Evolutionary conservation across 2,329 filamentous ascomycete species (phyloP).

Genomic region (Cytospora piceae): DNA sequence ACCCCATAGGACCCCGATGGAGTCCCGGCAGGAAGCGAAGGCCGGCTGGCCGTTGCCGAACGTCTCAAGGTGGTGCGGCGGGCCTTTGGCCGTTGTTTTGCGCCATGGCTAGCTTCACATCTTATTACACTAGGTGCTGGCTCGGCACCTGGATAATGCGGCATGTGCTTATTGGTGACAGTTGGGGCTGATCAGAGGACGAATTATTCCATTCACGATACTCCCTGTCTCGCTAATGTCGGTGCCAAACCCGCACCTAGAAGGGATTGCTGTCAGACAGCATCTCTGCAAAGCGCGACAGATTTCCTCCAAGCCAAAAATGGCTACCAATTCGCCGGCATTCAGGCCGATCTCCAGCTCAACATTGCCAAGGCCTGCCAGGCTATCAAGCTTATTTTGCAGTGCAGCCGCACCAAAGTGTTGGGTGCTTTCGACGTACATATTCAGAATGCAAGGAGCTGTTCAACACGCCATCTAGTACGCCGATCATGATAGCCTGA

Average conservation of each 20-base stretch:
- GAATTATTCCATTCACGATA: neutral
- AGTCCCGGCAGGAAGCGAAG: slow-evolving; percentile 18
- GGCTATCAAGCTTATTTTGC: neutral
- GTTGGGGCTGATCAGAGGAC: neutral
- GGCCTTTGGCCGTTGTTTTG: slow-evolving; percentile 28
- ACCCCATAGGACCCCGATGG: slow-evolving; percentile 17
- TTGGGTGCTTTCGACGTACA: neutral
- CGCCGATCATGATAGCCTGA: slow-evolving; percentile 5
- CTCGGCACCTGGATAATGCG: neutral
- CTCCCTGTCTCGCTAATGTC: neutral
- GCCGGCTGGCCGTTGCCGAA: slow-evolving; percentile 29
- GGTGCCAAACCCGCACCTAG: neutral
- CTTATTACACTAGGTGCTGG: neutral
- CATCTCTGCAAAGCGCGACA: slow-evolving; percentile 1
- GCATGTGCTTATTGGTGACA: neutral
- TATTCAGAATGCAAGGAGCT: neutral
- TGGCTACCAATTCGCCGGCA: slow-evolving; percentile 15
- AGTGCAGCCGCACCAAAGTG: neutral
- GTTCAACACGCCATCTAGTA: neutral
- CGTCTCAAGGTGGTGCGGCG: slow-evolving; percentile 24
- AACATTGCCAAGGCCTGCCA: neutral
- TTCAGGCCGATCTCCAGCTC: slow-evolving; percentile 7
- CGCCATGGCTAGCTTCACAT: slow-evolving; percentile 28
- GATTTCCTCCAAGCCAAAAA: neutral
- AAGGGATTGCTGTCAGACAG: neutral